phyloP scores from a whole-genome alignment of 1,139 yeast genomes.

The Suhomyces atakaporum region DNA sequence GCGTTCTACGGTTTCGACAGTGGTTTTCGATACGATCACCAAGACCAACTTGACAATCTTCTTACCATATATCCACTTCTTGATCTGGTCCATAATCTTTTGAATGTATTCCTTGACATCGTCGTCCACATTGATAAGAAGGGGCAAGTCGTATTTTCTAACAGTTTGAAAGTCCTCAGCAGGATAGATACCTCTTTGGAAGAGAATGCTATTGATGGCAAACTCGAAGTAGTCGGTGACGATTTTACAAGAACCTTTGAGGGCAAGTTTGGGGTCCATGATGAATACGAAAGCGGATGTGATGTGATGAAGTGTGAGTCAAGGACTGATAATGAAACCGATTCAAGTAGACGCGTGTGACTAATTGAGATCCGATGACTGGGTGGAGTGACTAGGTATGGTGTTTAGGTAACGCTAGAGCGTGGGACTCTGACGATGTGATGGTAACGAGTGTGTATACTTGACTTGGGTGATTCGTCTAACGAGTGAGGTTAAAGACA shows the following conservation, averaged over 20 bases:
- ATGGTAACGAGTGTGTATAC: too few species aligned
- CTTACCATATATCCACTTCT: conserved; percentile 77
- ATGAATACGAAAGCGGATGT: background rate
- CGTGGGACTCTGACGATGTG: too few species aligned
- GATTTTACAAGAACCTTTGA: conserved; percentile 75
- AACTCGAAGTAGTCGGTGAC: conserved; percentile 86
- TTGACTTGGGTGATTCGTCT: too few species aligned
- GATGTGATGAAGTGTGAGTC: background rate
- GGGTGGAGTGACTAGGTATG: too few species aligned
- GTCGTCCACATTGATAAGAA: conserved; percentile 73
- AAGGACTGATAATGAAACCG: too few species aligned
- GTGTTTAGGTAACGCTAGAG: too few species aligned
- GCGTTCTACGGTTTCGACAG: conserved; percentile 71
- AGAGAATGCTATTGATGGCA: conserved; percentile 76
- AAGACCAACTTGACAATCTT: conserved; percentile 69
- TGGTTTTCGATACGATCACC: conserved; percentile 67
- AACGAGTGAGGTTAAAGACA: too few species aligned
- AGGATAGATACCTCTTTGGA: conserved; percentile 90
- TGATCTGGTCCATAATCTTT: conserved; percentile 72
- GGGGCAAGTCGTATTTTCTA: conserved; percentile 75
- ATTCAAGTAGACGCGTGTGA: too few species aligned
- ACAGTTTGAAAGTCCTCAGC: conserved; percentile 82
- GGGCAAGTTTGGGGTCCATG: conserved; percentile 45
- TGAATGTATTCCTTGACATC: conserved; percentile 73
- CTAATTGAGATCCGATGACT: too few species aligned